Evolutionary conservation across 2,329 filamentous ascomycete species (phyloP).

Genomic region (Sarocladium oryzae): DNA sequence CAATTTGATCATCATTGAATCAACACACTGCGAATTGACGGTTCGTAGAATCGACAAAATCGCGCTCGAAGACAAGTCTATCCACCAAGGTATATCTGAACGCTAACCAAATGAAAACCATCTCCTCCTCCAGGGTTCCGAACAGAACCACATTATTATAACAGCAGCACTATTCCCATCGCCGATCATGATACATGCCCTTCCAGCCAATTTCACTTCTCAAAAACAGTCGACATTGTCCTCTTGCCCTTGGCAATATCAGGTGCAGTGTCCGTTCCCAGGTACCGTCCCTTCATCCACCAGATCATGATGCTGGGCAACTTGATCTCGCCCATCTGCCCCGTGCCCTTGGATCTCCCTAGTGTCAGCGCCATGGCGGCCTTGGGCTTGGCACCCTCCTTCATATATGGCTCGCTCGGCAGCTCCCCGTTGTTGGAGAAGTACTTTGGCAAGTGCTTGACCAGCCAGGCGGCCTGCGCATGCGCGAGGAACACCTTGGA

Average conservation of each 20-base stretch:
- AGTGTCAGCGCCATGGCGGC: constrained; percentile 30
- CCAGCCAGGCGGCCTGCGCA: constrained; percentile 26
- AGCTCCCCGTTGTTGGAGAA: constrained; percentile 5
- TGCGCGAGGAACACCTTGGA: constrained; percentile 25
- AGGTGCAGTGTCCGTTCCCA: constrained; percentile 28
- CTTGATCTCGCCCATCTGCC: constrained; percentile 31
- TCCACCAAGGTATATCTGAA: too few relatives aligned
- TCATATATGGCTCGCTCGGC: neutral
- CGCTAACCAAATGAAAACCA: too few relatives aligned
- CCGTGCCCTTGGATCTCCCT: constrained; percentile 31
- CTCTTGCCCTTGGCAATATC: constrained; percentile 27
- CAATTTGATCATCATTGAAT: too few relatives aligned
- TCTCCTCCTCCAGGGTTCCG: too few relatives aligned
- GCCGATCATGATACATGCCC: neutral
- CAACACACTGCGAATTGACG: too few relatives aligned
- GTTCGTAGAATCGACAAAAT: too few relatives aligned
- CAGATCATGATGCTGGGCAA: constrained; percentile 32
- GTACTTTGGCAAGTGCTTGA: constrained; percentile 29
- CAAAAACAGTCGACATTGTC: constrained; percentile 23
- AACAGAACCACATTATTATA: too few relatives aligned
- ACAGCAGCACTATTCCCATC: too few relatives aligned
- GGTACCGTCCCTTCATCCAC: constrained; percentile 29
- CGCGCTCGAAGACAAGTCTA: too few relatives aligned
- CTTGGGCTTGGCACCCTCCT: constrained; percentile 15
- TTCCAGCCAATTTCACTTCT: constrained; percentile 15